Evolutionary conservation across 2,329 filamentous ascomycete species (phyloP), one percentile per base, ranked within the genome.

Genomic region (Fusarium denticulatum): DNA sequence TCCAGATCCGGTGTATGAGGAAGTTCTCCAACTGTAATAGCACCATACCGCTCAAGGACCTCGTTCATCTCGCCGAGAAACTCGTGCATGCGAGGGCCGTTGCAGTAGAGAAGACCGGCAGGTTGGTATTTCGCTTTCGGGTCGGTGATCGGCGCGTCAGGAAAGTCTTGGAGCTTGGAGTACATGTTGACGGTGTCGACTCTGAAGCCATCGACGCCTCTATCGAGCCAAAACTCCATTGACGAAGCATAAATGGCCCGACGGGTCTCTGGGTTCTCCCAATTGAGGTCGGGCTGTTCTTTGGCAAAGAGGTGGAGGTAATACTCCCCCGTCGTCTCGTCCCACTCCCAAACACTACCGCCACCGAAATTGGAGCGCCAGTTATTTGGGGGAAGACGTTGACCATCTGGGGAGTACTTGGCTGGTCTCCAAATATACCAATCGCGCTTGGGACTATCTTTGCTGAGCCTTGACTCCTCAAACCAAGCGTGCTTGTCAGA

Each of bases 211-310:
- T 92, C 89, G 0, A 93, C 90, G 6, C 93, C 93, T 37, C 89
- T 88, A 55, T 93, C 85, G 1, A 96, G 87, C 94, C 94, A 96
- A 80, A 95, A 96, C 36, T 88, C 87, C 88, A 95, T 93, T 10
- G 92, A 87, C 22, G 88, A 87, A 39, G 91, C 86, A 79, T 94
- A 93, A 12, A 95, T 90, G 4, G 93, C 93, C 50, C 88, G 83
- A 22, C 93, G 88, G 0, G 92, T 89, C 15, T 88, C 89, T 0
- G 86, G 85, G 64, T 92, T 93, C 78, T 95, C 92, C 93, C 93
- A 96, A 82, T 96, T 96, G n/a, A 96, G 86, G 76, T 96, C 94
- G 0, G 94, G 94, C 79, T 96, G 94, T 72, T 93, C 90, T 10
- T 88, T 88, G 12, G 91, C 90, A 80, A 94, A 97, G 16, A 96